Percentiles rank a stretch among this genome's conserved stretches.
Evolutionary conservation across 2,329 filamentous ascomycete genomes (phyloP).

Genomic region (Colletotrichum sp.): DNA sequence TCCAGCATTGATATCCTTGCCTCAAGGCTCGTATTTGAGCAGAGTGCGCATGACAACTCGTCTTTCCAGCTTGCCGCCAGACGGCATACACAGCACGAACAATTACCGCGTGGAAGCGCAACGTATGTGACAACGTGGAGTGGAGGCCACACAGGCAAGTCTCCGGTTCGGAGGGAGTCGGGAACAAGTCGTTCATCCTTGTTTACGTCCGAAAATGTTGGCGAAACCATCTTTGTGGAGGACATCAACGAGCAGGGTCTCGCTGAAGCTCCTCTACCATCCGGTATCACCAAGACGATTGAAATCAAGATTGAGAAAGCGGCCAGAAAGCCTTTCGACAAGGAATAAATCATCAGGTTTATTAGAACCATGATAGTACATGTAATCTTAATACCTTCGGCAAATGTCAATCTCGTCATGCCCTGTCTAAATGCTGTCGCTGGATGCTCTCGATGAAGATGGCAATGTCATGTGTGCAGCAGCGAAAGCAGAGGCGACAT

Average conservation of each 20-base stretch:
- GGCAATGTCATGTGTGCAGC: background rate
- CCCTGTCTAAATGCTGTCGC: background rate
- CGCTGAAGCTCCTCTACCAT: background rate
- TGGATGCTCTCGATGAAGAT: background rate
- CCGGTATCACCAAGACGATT: background rate
- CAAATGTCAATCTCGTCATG: background rate
- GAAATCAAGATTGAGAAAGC: background rate
- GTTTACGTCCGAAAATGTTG: background rate
- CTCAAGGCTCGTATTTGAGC: slow-evolving; percentile 30
- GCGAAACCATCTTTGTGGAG: background rate
- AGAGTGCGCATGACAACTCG: background rate
- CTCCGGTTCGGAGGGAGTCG: background rate
- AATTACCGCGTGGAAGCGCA: background rate
- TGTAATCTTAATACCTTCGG: background rate
- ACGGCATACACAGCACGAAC: background rate
- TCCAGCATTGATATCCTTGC: slow-evolving; percentile 31
- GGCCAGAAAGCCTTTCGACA: background rate
- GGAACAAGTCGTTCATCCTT: background rate
- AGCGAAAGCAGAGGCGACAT: background rate
- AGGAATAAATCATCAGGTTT: background rate
- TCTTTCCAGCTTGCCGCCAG: background rate
- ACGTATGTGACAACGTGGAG: background rate
- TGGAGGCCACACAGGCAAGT: background rate
- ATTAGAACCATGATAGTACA: background rate
- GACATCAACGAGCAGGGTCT: background rate